Base-by-base conservation (phyloP, 1,284 basidiomycete genomes). In the Ganoderma leucocontextum region DNA sequence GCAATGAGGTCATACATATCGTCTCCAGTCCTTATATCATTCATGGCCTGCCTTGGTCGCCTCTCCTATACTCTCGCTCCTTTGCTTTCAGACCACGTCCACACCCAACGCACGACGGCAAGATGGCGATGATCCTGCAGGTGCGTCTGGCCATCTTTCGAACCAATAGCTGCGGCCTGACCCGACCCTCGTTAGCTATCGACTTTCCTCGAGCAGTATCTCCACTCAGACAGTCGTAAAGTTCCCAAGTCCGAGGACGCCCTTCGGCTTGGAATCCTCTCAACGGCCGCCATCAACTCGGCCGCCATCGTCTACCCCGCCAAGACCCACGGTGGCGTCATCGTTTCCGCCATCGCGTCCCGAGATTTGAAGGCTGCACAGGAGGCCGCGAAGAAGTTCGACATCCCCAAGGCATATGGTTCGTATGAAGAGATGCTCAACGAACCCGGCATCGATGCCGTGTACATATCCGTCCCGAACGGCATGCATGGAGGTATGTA, bases 281-380 rank as follows among this genome's bases (percentile, higher is more conserved):
- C 90, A 13, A 89, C 90, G 9, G 90, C 91, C 4, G 79, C 74
- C 22, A 92, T 93, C 53, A 89, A 89, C 0, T 89, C 90, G 2
- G 55, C 68, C 13, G 89, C 87, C 1, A 76, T 92, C 38, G 83
- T 92, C 61, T 72, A 70, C 2, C 89, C 91, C 1, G 86, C 85
- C 0, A 82, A 78, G 61, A 85, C 80, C 62, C 91, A 92, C 71
- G 82, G 88, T 0, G 91, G 89, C 69, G 87, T 85, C 2, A 83
- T 87, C 19, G 77, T 93, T 0, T 80, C 83, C 57, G 91, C 86
- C 0, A 82, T 93, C 2, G 91, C 91, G 4, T 89, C 92, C 0
- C 83, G 91, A 12, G 84, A 85, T 74, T 77, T 85, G 39, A 70
- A 74, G 6, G 82, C 79, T 61, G 91, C 89, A 0, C 76, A 85